phyloP scores from a whole-genome alignment of 352 stramenopile species.

The Phytophthora pisi region DNA sequence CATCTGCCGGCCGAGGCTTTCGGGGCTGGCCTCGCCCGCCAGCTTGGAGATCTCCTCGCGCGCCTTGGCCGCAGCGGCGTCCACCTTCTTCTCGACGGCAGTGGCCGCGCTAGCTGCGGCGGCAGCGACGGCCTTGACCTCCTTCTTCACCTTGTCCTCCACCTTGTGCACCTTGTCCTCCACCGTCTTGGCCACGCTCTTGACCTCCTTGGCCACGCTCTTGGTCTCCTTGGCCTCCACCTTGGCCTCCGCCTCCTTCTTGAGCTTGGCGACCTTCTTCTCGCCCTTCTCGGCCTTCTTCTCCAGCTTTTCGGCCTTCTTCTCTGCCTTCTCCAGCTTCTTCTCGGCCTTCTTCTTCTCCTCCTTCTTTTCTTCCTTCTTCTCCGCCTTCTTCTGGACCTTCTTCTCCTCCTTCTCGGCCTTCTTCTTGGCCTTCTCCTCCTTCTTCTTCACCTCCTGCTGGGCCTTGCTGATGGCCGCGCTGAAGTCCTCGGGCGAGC shows the following conservation, averaged over 20 bases:
- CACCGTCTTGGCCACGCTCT: constrained; percentile 39
- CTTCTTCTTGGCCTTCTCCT: constrained; percentile 22
- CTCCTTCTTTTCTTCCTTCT: constrained; percentile 29
- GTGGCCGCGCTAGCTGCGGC: constrained; percentile 30
- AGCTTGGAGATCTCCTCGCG: constrained; percentile 69
- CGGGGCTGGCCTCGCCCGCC: constrained; percentile 50
- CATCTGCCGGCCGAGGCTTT: constrained; percentile 49
- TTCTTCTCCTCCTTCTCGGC: constrained; percentile 23
- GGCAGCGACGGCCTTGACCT: constrained; percentile 38
- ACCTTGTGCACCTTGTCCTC: constrained; percentile 38
- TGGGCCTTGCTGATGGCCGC: constrained; percentile 51
- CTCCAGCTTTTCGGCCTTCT: constrained; percentile 25
- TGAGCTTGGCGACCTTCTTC: constrained; percentile 29
- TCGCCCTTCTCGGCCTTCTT: constrained; percentile 31
- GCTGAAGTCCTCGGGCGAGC: constrained; percentile 57
- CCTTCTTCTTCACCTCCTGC: constrained; percentile 35
- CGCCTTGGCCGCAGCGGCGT: constrained; percentile 62
- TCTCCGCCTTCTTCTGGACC: constrained; percentile 27
- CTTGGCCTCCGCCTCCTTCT: constrained; percentile 29
- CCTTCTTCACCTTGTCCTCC: constrained; percentile 39
- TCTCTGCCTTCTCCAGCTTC: constrained; percentile 16
- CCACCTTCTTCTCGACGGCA: constrained; percentile 66
- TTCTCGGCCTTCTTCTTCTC: constrained; percentile 30
- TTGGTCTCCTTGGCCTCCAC: constrained; percentile 26
- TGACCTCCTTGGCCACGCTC: constrained; percentile 23